Conservation (phyloP, 108 stramenopile species). For the Cylindrotheca closterium region DNA sequence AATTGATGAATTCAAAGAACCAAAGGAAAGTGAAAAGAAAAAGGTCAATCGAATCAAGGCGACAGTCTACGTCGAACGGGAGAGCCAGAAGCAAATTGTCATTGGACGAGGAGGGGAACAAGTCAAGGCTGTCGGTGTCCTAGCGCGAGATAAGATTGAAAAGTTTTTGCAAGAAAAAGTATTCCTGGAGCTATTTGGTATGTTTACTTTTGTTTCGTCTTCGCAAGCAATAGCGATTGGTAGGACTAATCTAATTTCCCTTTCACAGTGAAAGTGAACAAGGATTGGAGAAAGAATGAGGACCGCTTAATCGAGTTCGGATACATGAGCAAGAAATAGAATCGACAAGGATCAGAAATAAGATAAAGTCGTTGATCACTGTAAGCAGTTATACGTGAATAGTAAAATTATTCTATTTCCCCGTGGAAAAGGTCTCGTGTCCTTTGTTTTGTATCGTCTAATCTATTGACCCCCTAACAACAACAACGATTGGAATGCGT, state of each 20-base stretch:
- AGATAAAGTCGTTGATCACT: neutral
- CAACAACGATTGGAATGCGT: neutral
- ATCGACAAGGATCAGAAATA: neutral
- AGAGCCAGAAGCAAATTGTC: constrained; percentile 92
- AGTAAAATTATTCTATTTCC: constrained; percentile 1
- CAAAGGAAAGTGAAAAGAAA: constrained; percentile 30
- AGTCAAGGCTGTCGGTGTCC: constrained; percentile 85
- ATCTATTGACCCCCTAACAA: neutral
- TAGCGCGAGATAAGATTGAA: constrained; percentile 77
- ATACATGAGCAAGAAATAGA: constrained; percentile 45
- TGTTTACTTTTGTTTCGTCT: neutral
- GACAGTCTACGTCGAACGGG: constrained; percentile 79
- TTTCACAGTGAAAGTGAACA: constrained; percentile 92
- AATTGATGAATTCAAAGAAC: constrained; percentile 86
- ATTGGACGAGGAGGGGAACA: constrained; percentile 87
- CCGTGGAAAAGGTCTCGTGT: constrained; percentile 1
- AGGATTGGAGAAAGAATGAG: constrained; percentile 91
- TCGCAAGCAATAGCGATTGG: too few relatives aligned
- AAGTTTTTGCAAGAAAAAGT: constrained; percentile 67
- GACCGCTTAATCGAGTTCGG: constrained; percentile 80
- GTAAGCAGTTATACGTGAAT: too few relatives aligned
- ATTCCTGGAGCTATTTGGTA: constrained; percentile 55
- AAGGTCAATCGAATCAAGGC: constrained; percentile 74
- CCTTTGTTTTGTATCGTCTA: neutral
- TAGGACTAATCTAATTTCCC: too few relatives aligned